Evolutionary conservation across 352 stramenopile species (phyloP), one percentile per base, ranked within the genome.

Genomic region (Phytophthora lateralis): DNA sequence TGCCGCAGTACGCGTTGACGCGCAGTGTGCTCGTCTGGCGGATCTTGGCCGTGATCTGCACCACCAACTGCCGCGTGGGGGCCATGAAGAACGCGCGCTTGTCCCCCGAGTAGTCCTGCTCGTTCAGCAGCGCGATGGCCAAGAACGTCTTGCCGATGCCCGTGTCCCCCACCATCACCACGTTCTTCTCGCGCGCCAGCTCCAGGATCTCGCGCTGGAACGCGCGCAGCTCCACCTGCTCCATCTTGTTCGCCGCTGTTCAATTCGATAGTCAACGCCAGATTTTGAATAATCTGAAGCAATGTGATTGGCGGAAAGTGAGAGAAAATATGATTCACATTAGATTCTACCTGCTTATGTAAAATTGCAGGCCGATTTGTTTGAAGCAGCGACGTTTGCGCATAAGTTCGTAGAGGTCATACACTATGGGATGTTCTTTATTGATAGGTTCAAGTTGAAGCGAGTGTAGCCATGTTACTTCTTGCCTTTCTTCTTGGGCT

Each of bases 121-220:
- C 82, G 11, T 59, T 73, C 0, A 95, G 72, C 60, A 93, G 49
- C 49, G 81, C 76, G 62, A 95, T 92, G 43, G 84, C 82, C 38
- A 95, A 66, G 47, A 91, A 92, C 7, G 86, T 95, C 77, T 95
- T 95, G 53, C 86, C 86, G 62, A 93, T 95, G 52, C 86, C 86
- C 44, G 86, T 95, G 39, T 80, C 76, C 7, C 84, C 84, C 38
- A 95, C 84, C 80, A 95, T 89, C 50, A 95, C 83, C 24, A 95
- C 80, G 55, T 95, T 95, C 56, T 76, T 67, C 58, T 83, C 71
- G 37, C 84, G 84, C 48, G 81, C 86, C 20, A 80, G 60, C 75
- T 83, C 78, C 51, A 95, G 58, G 26, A 92, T 66, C 46, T 91
- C 72, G 47, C 66, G 66, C 69, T 95, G 86, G 63, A 92, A 95